Conservation (phyloP, 306 rosid species). For the Castanea sativa region DNA sequence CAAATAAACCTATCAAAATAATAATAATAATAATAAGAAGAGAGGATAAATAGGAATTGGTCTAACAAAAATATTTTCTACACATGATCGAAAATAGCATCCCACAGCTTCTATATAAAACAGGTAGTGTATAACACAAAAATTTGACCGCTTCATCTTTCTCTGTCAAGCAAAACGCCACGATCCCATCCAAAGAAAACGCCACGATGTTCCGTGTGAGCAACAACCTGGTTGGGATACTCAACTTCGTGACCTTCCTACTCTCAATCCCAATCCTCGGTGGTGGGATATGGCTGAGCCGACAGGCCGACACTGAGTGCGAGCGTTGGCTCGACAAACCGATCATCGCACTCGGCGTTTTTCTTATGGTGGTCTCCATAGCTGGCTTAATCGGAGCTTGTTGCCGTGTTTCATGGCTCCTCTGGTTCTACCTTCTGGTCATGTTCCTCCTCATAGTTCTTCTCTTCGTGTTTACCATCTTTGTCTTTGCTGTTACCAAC, state of each 20-base stretch:
- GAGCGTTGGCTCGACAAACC: constrained; percentile 65
- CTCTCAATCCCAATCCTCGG: constrained; percentile 66
- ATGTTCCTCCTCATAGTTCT: constrained; percentile 78
- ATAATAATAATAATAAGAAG: no score
- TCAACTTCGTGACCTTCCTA: constrained; percentile 58
- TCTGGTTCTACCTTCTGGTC: constrained; percentile 70
- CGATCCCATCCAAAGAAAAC: neutral
- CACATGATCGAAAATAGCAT: no score
- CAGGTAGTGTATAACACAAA: no score
- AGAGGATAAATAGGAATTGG: no score
- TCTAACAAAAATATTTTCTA: no score
- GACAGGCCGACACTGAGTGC: constrained; percentile 56
- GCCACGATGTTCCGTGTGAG: constrained; percentile 39
- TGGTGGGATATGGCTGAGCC: constrained; percentile 63
- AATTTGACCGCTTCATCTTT: neutral
- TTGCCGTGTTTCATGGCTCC: constrained; percentile 60
- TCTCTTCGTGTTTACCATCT: constrained; percentile 57
- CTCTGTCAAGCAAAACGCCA: neutral
- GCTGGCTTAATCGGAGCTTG: constrained; percentile 80
- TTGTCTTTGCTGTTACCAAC: constrained; percentile 66
- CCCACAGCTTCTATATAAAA: no score
- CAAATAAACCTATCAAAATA: no score
- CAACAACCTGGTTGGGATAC: constrained; percentile 62
- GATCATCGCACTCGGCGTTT: constrained; percentile 55
- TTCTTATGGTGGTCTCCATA: constrained; percentile 59